These are phyloP conservation scores for Paspalum notatum DNA, from an alignment of 176 grass and related monocot species.

Conservation along the genomic window DNA sequence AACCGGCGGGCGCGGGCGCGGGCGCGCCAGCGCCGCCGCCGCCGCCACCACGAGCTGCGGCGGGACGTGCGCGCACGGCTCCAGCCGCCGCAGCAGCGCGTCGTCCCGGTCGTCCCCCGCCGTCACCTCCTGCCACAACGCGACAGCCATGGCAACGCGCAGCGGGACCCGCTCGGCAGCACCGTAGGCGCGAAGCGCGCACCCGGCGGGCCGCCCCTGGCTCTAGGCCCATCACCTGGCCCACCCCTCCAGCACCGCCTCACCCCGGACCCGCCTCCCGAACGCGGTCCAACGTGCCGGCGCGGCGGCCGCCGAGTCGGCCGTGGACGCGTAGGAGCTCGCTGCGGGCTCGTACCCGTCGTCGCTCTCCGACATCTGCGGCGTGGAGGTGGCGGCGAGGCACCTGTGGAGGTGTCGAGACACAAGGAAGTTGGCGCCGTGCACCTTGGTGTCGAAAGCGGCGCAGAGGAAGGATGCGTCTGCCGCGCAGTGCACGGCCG, in stretches of 20 bases:
- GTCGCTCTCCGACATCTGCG: too few relatives aligned
- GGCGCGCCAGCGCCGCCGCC: constrained; percentile 40
- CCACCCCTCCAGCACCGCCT: constrained; percentile 51
- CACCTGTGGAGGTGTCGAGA: constrained; percentile 64
- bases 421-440: constrained; percentile 92
- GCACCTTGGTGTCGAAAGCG: constrained; percentile 70
- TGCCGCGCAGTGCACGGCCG: constrained; percentile 77
- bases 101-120: neutral
- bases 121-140: constrained; percentile 45
- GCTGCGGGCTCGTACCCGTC: neutral
- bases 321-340: constrained; percentile 31
- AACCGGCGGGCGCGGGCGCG: constrained; percentile 29
- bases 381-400: too few relatives aligned
- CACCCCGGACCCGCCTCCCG: neutral
- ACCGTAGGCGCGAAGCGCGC: constrained; percentile 1
- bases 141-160: constrained; percentile 49
- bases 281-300: neutral
- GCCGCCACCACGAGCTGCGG: constrained; percentile 31
- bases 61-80: constrained; percentile 53
- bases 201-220: neutral
- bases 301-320: constrained; percentile 36
- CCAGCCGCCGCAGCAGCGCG: constrained; percentile 42
- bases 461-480: constrained; percentile 75
- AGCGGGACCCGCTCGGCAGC: constrained; percentile 12
- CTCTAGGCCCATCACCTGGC: constrained; percentile 37